These are phyloP conservation scores for Ramularia endophylla DNA, from an alignment of 2,329 filamentous ascomycete species.

Conservation along the genomic window DNA sequence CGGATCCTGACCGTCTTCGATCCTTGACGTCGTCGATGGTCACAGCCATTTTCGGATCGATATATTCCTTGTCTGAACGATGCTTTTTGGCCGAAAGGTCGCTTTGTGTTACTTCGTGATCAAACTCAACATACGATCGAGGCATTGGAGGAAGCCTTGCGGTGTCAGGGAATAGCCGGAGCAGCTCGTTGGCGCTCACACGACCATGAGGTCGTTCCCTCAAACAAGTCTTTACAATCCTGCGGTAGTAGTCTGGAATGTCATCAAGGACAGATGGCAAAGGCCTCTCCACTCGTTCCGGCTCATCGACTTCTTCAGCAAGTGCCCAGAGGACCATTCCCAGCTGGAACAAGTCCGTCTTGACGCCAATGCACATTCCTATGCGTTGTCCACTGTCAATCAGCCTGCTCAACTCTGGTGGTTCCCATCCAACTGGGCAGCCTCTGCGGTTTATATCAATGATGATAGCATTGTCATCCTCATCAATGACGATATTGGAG, in stretches of 20 bases:
- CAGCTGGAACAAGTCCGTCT: constrained; percentile 91
- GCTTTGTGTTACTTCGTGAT: constrained; percentile 25
- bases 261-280: constrained; percentile 51
- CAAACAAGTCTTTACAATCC: constrained; percentile 70
- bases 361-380: constrained; percentile 96
- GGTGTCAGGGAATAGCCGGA: constrained; percentile 58
- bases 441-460: constrained; percentile 97
- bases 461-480: constrained; percentile 79
- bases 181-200: constrained; percentile 64
- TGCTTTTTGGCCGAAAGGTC: constrained; percentile 33
- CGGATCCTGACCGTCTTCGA: constrained; percentile 7
- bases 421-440: constrained; percentile 97
- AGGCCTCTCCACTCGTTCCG: constrained; percentile 70
- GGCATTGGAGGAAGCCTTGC: constrained; percentile 11
- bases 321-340: constrained; percentile 97
- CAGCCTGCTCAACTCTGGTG: constrained; percentile 79
- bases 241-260: constrained; percentile 73
- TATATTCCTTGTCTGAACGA: constrained; percentile 43
- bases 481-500: constrained; percentile 93
- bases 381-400: constrained; percentile 86
- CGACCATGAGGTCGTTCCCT: constrained; percentile 67
- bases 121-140: constrained; percentile 9
- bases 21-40: constrained; percentile 39
- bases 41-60: constrained; percentile 41
- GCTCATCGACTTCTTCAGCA: constrained; percentile 82